Base-by-base conservation (phyloP, 345 rosid genomes). In the Eucalyptus cloeziana region DNA sequence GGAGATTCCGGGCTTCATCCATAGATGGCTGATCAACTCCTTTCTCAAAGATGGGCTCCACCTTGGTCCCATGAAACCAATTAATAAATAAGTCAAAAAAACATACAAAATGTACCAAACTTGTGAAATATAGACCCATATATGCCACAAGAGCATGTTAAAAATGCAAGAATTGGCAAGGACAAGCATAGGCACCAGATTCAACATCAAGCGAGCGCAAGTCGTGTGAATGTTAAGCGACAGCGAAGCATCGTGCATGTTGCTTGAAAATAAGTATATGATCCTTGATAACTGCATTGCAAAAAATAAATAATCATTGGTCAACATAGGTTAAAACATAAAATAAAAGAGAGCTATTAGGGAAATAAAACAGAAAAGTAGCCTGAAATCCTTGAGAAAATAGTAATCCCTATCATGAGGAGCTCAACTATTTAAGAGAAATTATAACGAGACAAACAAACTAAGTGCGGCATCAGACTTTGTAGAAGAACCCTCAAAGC, bases 11-110 rank as follows among this genome's bases (percentile, higher is more conserved):
- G 87, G 99, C 98, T 94, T 97, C 99, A 93, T 97, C 99, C 99
- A 96, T 97, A 88, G 99, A 96, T 89, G 95, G 94, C 88, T 94
- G 99, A 92, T 98, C 98, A 64, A 97, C 94, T 86, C 98, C 99
- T 93, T 98, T 98, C 91, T 98, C 99, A 90, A 95, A 98, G 89
- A 97, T 98, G 91, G 99, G 99, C 91, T 98, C 99, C 86, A 98
- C 99, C 99, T 97, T 81, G 64, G 62, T 80, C 21, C 69, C 89
- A 54, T 8, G 52, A 76, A 76, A 86, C n/a, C 86, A 51, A 13
- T 30, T 79, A 52, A 49, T 19, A 49, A 76, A 93, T 88, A 89
- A 89, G 90, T 89, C 71, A 85, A 87, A 45, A 91, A 79, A 71
- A 37, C 45, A 88, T 89, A 80, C 87, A 86, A 47, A 90, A 76